These are phyloP conservation scores for Phytophthora capsici DNA, from an alignment of 352 stramenopile genomes.

Conservation along the genomic window DNA sequence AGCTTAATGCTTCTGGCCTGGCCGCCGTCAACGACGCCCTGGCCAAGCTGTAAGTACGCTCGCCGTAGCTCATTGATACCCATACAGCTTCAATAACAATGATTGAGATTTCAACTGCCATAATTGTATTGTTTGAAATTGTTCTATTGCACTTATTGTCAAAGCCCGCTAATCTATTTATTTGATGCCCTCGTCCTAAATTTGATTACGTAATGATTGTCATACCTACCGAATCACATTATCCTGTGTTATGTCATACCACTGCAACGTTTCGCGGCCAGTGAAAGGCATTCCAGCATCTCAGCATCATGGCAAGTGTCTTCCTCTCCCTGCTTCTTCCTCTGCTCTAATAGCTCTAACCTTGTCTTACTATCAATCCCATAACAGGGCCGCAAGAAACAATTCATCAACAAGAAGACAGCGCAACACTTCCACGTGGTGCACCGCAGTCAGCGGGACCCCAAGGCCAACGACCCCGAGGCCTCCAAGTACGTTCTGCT, in stretches of 20 bases:
- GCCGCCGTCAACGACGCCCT: slow-evolving; percentile 55
- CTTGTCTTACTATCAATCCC: no score
- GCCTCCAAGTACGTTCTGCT: slow-evolving; percentile 88
- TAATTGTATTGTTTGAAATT: no score
- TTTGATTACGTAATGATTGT: no score
- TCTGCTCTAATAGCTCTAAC: no score
- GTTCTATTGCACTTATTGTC: no score
- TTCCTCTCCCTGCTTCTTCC: background rate
- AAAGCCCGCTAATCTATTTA: no score
- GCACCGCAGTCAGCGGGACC: slow-evolving; percentile 85
- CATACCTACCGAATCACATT: no score
- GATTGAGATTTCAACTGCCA: background rate
- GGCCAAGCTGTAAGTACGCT: slow-evolving; percentile 47
- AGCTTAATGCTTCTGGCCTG: slow-evolving; percentile 63
- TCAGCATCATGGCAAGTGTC: slow-evolving; percentile 21
- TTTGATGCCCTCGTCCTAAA: no score
- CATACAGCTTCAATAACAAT: slow-evolving; percentile 28
- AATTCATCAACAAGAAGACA: slow-evolving; percentile 89
- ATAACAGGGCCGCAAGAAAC: slow-evolving; percentile 70
- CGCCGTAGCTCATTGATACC: background rate
- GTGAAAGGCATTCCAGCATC: slow-evolving; percentile 1
- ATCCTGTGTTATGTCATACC: background rate
- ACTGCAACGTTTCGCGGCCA: background rate
- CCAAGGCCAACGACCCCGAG: slow-evolving; percentile 78
- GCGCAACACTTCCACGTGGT: slow-evolving; percentile 90